Percentiles rank a stretch among this genome's conserved stretches.
phyloP scores from a whole-genome alignment of 768 basidiomycete genomes.

The Mycena vulgaris region DNA sequence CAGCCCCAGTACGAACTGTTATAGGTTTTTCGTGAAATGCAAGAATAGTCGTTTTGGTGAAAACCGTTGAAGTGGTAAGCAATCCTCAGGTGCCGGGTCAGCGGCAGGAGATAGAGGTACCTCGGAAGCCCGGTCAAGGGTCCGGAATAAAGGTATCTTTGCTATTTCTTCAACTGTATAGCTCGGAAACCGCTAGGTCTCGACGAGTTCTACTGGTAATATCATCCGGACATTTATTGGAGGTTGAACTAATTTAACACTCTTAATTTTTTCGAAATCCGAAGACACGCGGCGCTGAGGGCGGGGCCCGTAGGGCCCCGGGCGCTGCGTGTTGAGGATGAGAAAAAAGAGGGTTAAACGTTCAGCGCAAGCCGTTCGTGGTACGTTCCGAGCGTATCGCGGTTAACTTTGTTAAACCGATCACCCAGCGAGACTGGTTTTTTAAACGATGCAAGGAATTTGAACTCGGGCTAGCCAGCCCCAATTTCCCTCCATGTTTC shows the following conservation, averaged over 20 bases:
- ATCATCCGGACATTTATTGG: not conserved
- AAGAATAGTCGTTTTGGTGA: not conserved
- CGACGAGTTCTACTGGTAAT: not conserved
- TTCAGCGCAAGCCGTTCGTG: not conserved
- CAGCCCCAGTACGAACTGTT: not conserved
- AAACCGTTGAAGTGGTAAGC: not conserved
- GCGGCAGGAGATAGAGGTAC: not conserved
- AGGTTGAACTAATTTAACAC: not conserved
- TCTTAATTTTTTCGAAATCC: not conserved
- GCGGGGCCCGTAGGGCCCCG: not conserved
- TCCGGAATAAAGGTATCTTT: not conserved
- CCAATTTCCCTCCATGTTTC: not conserved
- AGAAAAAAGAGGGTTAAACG: slow-evolving; percentile 5
- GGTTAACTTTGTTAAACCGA: not conserved
- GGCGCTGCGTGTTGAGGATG: not conserved
- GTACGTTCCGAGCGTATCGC: not conserved
- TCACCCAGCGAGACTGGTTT: slow-evolving; percentile 8
- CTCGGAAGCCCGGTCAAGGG: not conserved
- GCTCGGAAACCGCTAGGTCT: not conserved
- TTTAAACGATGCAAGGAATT: not conserved
- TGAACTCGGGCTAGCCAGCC: not conserved
- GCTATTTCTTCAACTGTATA: not conserved
- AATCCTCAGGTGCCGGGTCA: not conserved
- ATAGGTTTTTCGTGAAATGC: not conserved
- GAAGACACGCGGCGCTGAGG: not conserved